A percentile compares a stretch with the other conserved stretches of the same genome.
Evolutionary conservation across 2,329 filamentous ascomycete genomes (phyloP).

Genomic region (Trichoderma simmonsii): DNA sequence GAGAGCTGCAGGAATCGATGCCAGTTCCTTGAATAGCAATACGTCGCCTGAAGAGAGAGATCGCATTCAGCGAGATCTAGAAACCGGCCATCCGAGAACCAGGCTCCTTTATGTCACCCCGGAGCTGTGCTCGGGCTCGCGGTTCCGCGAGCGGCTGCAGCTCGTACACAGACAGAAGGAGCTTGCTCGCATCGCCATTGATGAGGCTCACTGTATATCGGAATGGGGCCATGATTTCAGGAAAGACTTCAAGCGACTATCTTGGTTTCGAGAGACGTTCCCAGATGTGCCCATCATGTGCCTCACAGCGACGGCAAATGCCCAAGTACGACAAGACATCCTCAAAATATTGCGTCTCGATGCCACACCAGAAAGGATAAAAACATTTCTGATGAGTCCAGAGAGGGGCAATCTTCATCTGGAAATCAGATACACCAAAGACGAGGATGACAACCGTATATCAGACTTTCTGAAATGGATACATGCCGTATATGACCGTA

Average conservation of each 20-base stretch:
- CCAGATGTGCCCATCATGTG: slow-evolving; percentile 88
- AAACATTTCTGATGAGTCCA: slow-evolving; percentile 78
- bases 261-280: slow-evolving; percentile 79
- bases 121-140: slow-evolving; percentile 74
- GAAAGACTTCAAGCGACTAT: slow-evolving; percentile 82
- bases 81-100: slow-evolving; percentile 79
- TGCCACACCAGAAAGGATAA: slow-evolving; percentile 54
- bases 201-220: slow-evolving; percentile 95
- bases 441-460: slow-evolving; percentile 69
- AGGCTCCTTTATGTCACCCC: slow-evolving; percentile 91
- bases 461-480: slow-evolving; percentile 76
- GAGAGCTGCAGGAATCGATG: slow-evolving; percentile 68
- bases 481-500: slow-evolving; percentile 65
- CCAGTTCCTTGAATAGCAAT: slow-evolving; percentile 83
- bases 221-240: slow-evolving; percentile 99
- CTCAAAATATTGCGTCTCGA: slow-evolving; percentile 70
- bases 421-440: slow-evolving; percentile 78
- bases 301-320: slow-evolving; percentile 86
- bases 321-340: slow-evolving; percentile 77
- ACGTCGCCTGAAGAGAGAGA: slow-evolving; percentile 64
- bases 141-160: slow-evolving; percentile 71
- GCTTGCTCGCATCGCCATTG: slow-evolving; percentile 82
- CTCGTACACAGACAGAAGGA: slow-evolving; percentile 77
- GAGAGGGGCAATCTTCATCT: slow-evolving; percentile 84
- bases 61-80: slow-evolving; percentile 73